Evolutionary conservation across 1,284 basidiomycete genomes (phyloP), one percentile per base, ranked within the genome.

Genomic region (Ustilago nuda): DNA sequence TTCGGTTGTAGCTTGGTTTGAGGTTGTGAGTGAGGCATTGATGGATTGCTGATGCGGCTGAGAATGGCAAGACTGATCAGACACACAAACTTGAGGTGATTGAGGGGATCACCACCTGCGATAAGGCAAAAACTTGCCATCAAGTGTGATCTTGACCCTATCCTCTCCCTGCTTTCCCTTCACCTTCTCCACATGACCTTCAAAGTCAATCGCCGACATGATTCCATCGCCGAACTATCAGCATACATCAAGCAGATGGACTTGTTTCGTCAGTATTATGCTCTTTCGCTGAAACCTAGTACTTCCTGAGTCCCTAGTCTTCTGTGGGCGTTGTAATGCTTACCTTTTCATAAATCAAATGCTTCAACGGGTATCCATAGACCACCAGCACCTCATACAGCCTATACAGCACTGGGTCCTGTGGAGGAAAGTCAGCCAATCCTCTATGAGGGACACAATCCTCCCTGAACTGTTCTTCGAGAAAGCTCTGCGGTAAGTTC

Each of bases 311-410:
- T 27, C 23, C 3, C 23, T 27, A 27, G 23, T 27, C 23, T 27
- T 27, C 23, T 27, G 23, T 27, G 23, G 23, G 23, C 23, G 13
- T 9, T 35, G 7, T 6, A 32, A 37, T 32, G 23, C 81, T 41
- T 61, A 83, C 82, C 78, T 84, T 84, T 70, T 84, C 83, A 55
- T 84, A 69, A 30, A 84, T 84, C 43, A 84, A 57, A 60, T 76
- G 64, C 59, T 83, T 79, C 63, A 82, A 64, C 17, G 82, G 76
- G 39, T 79, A 73, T 8, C 80, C 82, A 56, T 84, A 84, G 13
- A 83, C 81, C n/a, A 79, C 60, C 12, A 83, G 48, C 2, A 79
- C 79, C 58, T 79, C 69, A 56, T 73, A 77, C 41, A 78, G 61
- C 13, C 75, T 61, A 41, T 76, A 79, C 50, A 80, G 69, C 3